Evolutionary conservation across 345 rosid genomes (phyloP), one percentile per base, ranked within the genome.

Genomic region (Corchorus olitorius): DNA sequence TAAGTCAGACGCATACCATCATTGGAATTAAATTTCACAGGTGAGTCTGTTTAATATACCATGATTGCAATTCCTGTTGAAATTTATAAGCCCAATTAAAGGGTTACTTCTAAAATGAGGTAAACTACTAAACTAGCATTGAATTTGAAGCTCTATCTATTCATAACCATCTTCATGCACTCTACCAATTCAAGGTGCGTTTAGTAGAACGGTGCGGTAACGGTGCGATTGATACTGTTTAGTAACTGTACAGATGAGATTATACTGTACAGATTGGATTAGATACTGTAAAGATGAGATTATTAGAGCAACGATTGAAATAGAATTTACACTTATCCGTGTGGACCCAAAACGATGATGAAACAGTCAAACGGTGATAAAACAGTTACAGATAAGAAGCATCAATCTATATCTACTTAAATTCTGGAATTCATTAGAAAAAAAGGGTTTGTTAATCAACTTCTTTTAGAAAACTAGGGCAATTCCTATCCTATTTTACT

Each of bases 161-260:
- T 52, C 48, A 34, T n/a, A 10, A 46, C 15, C 59, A 15, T 15
- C 6, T 15, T 19, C 72, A 12, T n/a, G 3, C 10, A 71, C 17
- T 17, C 46, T 52, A 70, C 33, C 74, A 46, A 70, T 58, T 5
- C n/a, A n/a, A n/a, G n/a, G n/a, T n/a, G n/a, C n/a, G n/a, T n/a
- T n/a, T n/a, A n/a, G n/a, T n/a, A n/a, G n/a, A n/a, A n/a, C n/a
- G n/a, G n/a, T n/a, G n/a, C n/a, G n/a, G n/a, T n/a, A n/a, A n/a
- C n/a, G n/a, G n/a, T n/a, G n/a, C n/a, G n/a, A n/a, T n/a, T n/a
- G n/a, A n/a, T n/a, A n/a, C n/a, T n/a, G n/a, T n/a, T n/a, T n/a
- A n/a, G n/a, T n/a, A n/a, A n/a, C n/a, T n/a, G n/a, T n/a, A n/a
- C n/a, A n/a, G n/a, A n/a, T n/a, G n/a, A n/a, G n/a, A n/a, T n/a